Conservation (phyloP, 1,139 yeast species). For the Debaryomyces singareniensis region DNA sequence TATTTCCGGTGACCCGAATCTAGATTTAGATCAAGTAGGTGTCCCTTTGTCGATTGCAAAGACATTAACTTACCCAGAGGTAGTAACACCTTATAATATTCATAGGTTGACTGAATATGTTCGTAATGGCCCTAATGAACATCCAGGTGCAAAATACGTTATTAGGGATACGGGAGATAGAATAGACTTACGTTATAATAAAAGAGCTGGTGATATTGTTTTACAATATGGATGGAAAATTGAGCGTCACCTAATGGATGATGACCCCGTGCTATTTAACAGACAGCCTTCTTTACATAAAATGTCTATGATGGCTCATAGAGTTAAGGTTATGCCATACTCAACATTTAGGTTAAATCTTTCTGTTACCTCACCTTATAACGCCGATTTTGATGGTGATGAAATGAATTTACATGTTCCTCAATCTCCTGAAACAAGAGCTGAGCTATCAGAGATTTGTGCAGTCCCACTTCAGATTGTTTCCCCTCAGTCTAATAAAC, state of each 20-base stretch:
- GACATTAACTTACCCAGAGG: conserved; percentile 92
- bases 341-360: conserved; percentile 94
- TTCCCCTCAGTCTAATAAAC: conserved; percentile 97
- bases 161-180: conserved; percentile 98
- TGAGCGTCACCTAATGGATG: conserved; percentile 95
- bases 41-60: conserved; percentile 96
- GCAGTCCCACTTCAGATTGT: conserved; percentile 97
- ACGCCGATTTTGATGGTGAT: conserved; percentile 99
- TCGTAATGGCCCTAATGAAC: conserved; percentile 97
- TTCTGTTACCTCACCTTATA: conserved; percentile 97
- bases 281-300: conserved; percentile 99
- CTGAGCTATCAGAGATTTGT: conserved; percentile 89
- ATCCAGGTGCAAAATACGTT: conserved; percentile 98
- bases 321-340: conserved; percentile 98
- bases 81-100: conserved; percentile 95
- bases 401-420: conserved; percentile 99
- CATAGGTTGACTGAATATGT: conserved; percentile 89
- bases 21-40: conserved; percentile 97
- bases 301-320: conserved; percentile 99
- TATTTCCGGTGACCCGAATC: conserved; percentile 97
- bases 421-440: conserved; percentile 96
- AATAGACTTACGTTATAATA: conserved; percentile 92
- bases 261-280: conserved; percentile 94
- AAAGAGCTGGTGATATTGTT: conserved; percentile 97
- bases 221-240: conserved; percentile 99